Base-by-base conservation (phyloP, 129 eudicot genomes). In the Ambrosia trifida region DNA sequence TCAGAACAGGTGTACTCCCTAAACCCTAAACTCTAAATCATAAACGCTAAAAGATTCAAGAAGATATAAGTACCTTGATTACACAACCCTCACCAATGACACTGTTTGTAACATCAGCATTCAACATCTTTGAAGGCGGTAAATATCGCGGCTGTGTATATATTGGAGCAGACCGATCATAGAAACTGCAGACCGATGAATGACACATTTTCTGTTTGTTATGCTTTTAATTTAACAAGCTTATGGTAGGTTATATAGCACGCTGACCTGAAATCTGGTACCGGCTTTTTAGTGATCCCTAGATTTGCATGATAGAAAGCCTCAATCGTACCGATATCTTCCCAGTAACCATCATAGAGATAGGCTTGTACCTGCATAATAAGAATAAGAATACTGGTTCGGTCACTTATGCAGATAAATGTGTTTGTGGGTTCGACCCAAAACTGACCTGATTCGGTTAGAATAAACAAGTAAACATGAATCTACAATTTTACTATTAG, bases 21-120 rank as follows among this genome's bases (percentile, higher is more conserved):
- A 8, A 31, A 32, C 2, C 43, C 3, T 59, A 59, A 31, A 32
- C 2, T 20, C 3, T 59, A 59, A 59, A 31, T 16, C 3, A 7
- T 59, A 59, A 59, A 12, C 17, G 3, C 10, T 59, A 59, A 59
- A 49, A 51, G n/a, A 9, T 35, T 50, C 35, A 24, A 50, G 4
- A 56, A 56, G 62, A 56, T 56, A 56, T 3, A 35, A 17, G 20
- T 79, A 89, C 96, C 96, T 92, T 92, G 49, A 92, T 92, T 44
- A 88, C 98, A 72, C 98, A 89, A 56, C 98, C 98, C 73, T 92
- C 98, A 63, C 98, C 98, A 76, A 89, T 86, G 51, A 89, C 98
- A 70, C 94, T 86, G 54, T 92, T 88, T 43, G 98, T 89, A 32
- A 92, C 91, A 76, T 92, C 98, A 72, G 91, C 95, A 83, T 92